These are phyloP conservation scores for Linnemannia schmuckeri DNA, from an alignment of 192 early-diverging fungal genomes.

Conservation along the genomic window DNA sequence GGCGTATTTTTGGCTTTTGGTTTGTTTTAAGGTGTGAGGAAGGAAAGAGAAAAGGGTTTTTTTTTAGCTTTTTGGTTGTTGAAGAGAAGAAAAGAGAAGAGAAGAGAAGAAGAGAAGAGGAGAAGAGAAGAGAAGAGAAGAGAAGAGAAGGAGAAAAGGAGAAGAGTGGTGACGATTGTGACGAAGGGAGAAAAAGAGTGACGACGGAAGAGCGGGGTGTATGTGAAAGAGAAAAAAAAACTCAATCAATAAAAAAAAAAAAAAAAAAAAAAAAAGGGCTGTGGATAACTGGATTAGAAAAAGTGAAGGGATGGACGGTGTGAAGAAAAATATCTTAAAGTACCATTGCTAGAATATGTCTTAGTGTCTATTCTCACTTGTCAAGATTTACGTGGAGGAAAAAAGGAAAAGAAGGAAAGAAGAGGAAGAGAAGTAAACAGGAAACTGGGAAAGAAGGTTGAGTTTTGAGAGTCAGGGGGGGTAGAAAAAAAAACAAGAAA, in stretches of 20 bases:
- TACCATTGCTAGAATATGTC: too few relatives aligned
- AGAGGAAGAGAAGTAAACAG: not conserved
- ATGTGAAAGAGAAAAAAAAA: too few relatives aligned
- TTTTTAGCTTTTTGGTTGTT: not conserved
- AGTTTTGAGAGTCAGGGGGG: conserved; percentile 6
- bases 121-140: not conserved
- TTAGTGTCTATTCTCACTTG: too few relatives aligned
- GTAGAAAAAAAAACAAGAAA: not conserved
- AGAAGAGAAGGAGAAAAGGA: not conserved
- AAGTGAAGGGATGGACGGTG: too few relatives aligned
- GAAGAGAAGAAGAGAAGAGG: not conserved
- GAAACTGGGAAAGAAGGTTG: not conserved
- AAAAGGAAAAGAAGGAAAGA: not conserved
- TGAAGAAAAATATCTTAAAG: too few relatives aligned
- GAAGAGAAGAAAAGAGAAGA: not conserved
- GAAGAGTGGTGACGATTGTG: not conserved
- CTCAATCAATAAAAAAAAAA: too few relatives aligned
- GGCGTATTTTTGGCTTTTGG: not conserved
- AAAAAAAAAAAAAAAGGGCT: not conserved
- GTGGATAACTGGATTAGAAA: too few relatives aligned
- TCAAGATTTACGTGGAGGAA: not conserved
- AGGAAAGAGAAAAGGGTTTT: not conserved
- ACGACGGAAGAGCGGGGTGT: not conserved
- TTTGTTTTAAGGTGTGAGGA: not conserved
- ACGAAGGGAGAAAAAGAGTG: not conserved